A percentile compares a stretch with the other conserved stretches of the same genome.
phyloP scores from a whole-genome alignment of 1,139 yeast species.

The Yamadazyma blattariae region DNA sequence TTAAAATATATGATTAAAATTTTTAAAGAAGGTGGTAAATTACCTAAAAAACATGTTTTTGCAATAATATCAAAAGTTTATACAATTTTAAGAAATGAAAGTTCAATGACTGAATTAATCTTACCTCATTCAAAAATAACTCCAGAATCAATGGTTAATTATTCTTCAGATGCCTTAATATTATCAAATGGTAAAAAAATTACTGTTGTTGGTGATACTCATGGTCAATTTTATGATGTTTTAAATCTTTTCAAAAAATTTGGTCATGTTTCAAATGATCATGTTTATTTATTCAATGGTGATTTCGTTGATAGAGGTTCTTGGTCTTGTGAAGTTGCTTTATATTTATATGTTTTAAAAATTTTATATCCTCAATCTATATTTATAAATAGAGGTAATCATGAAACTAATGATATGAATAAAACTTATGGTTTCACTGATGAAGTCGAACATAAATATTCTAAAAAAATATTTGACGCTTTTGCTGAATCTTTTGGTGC shows the following conservation, averaged over 20 bases:
- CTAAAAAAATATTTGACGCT: conserved; percentile 76
- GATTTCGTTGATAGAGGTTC: conserved; percentile 98
- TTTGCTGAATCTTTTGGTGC: conserved; percentile 86
- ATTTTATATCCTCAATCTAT: conserved; percentile 71
- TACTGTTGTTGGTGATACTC: conserved; percentile 96
- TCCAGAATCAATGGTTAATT: conserved; percentile 1
- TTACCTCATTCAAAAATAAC: conserved; percentile 32
- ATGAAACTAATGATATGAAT: conserved; percentile 96
- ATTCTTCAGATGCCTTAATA: conserved; percentile 17
- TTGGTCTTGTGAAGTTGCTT: conserved; percentile 96
- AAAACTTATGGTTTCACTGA: conserved; percentile 95
- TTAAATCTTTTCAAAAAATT: conserved; percentile 71
- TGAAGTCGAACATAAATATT: conserved; percentile 89
- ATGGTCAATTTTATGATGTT: conserved; percentile 92
- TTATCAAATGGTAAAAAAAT: conserved; percentile 39
- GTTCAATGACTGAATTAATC: conserved; percentile 71
- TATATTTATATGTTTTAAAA: conserved; percentile 76
- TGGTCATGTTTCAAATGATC: conserved; percentile 67
- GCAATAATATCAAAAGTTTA: conserved; percentile 78
- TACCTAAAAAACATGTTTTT: conserved; percentile 81
- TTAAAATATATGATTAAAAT: conserved; percentile 62
- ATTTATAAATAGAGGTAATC: conserved; percentile 90
- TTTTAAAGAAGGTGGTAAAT: conserved; percentile 68
- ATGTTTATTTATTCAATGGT: conserved; percentile 86
- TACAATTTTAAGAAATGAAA: conserved; percentile 61